Evolutionary conservation across 1,139 yeast genomes (phyloP), one percentile per base, ranked within the genome.

Genomic region (Nakaseomyces kungkrabaensis): DNA sequence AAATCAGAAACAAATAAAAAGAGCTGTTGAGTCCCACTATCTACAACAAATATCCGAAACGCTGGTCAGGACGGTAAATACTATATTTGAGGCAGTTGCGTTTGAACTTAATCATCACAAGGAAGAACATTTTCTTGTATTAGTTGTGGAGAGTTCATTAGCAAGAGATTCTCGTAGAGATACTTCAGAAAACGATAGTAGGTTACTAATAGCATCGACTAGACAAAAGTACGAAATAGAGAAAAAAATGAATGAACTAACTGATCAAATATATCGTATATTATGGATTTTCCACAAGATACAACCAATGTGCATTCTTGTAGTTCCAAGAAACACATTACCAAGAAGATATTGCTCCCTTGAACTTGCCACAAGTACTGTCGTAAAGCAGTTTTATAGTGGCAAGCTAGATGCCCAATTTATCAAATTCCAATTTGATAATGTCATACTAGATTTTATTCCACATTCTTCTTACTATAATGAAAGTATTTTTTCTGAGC

Each of bases 311-410:
- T 89, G 97, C 66, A 83, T 89, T 5, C 63, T 88, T 53, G 82
- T 90, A 4, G 85, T 92, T 1, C 85, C 89, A 37, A 82, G 88
- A 37, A 89, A 87, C 54, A 75, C 90, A 0, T 72, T 94, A 37
- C 97, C 98, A 1, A 78, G 96, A 61, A 84, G 69, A 48, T 65
- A 65, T 43, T 63, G 68, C 42, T 66, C 69, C 11, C 51, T 66
- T 33, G 98, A 94, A 60, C 85, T 92, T 57, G 97, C 98, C 2
- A 92, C 90, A 58, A 87, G 90, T 82, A 74, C 94, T 47, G 90
- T 96, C 58, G 88, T 90, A 55, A 81, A 86, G 59, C 76, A 79
- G 56, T 89, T 89, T 61, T 74, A 83, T 46, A 85, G 81, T 56
- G 97, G 97, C 1, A 73, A 78, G 9, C 70, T 92, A 36, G 76